Evolutionary conservation across 805 yeast genomes (phyloP).

Genomic region (Lipomyces anomalus): DNA sequence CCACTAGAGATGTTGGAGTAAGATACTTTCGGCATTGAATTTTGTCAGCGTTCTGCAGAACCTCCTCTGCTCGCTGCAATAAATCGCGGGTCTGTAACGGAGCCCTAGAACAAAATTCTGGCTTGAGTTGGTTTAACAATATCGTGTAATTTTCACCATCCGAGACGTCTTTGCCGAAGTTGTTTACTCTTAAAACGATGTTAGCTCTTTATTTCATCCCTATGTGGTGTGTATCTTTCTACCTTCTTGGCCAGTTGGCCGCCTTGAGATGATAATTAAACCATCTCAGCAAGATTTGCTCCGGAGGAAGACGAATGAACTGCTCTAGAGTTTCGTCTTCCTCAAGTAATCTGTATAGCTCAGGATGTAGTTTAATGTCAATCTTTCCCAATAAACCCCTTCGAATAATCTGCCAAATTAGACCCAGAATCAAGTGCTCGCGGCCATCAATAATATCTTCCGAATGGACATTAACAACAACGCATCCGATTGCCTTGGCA

Average conservation of each 20-base stretch:
- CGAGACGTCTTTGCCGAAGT: constrained; percentile 79
- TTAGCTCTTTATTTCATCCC: too few species aligned
- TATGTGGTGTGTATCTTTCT: too few species aligned
- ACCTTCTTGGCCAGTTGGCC: constrained; percentile 83
- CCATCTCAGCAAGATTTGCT: constrained; percentile 94
- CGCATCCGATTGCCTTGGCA: constrained; percentile 98
- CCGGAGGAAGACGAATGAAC: constrained; percentile 93
- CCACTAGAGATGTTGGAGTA: constrained; percentile 86
- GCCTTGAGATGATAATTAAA: constrained; percentile 92
- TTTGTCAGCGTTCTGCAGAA: constrained; percentile 80
- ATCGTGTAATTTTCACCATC: constrained; percentile 96
- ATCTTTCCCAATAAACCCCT: constrained; percentile 91
- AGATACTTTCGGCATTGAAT: constrained; percentile 89
- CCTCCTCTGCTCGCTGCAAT: constrained; percentile 77
- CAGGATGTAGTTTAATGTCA: constrained; percentile 94
- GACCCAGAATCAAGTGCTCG: constrained; percentile 89
- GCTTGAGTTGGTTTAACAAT: constrained; percentile 79
- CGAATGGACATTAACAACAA: constrained; percentile 94
- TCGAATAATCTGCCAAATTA: constrained; percentile 97
- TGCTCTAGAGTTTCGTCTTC: constrained; percentile 97
- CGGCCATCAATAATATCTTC: constrained; percentile 96
- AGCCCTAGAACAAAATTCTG: constrained; percentile 70
- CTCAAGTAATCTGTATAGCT: constrained; percentile 85
- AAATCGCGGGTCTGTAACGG: constrained; percentile 78
- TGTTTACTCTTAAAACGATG: too few species aligned